phyloP scores from a whole-genome alignment of 2,329 filamentous ascomycete species.

The Pestalotiopsis sp. region DNA sequence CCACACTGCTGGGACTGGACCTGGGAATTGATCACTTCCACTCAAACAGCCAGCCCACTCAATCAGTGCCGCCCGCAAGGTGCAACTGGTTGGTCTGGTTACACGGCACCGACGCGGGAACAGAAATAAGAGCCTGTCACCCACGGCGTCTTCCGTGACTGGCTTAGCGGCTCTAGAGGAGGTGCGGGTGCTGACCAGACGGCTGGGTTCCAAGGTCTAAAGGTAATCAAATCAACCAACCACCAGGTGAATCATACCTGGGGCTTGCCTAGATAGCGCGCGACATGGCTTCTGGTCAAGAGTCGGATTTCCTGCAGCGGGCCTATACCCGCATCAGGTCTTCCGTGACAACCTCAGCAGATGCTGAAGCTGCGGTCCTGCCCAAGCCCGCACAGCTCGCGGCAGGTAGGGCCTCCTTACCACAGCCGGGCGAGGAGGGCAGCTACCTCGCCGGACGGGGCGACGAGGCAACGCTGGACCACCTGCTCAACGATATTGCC shows the following conservation, averaged over 20 bases:
- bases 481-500: slow-evolving; percentile 49
- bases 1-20: slow-evolving; percentile 6
- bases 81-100: background rate
- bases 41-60: background rate
- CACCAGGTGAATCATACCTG: too few relatives aligned
- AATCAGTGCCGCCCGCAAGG: background rate
- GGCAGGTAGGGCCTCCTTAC: slow-evolving; percentile 43
- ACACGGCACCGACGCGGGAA: slow-evolving; percentile 3
- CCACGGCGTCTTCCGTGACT: slow-evolving; percentile 1
- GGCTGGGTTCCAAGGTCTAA: background rate
- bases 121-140: background rate
- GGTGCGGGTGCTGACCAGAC: background rate
- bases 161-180: background rate
- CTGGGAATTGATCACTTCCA: background rate
- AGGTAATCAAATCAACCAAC: background rate
- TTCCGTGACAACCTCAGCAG: slow-evolving; percentile 17
- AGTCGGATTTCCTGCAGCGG: slow-evolving; percentile 7
- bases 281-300: background rate
- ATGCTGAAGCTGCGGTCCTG: slow-evolving; percentile 36
- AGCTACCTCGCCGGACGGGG: slow-evolving; percentile 35
- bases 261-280: too few relatives aligned
- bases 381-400: slow-evolving; percentile 37
- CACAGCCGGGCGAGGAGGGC: slow-evolving; percentile 26
- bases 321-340: slow-evolving; percentile 26
- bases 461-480: slow-evolving; percentile 36